Base-by-base conservation (phyloP, 768 basidiomycete genomes). In the Cyclocybe cylindracea region DNA sequence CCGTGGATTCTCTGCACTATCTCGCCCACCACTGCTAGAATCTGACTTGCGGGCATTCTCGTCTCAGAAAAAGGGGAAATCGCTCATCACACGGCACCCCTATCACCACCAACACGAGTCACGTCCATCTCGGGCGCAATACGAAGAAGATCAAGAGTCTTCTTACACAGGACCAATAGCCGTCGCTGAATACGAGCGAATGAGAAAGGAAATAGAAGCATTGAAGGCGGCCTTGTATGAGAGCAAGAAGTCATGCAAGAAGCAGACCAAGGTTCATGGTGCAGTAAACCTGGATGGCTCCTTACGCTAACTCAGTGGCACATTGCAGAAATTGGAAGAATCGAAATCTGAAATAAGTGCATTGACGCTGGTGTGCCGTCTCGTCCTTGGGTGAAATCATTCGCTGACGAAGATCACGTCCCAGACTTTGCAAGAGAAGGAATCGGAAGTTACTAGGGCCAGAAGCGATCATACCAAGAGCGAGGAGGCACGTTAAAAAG, bases 171-270 rank as follows among this genome's bases (percentile, higher is more conserved):
- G 76, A 0, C 64, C 76, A 7, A 52, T 77, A 53, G 74, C 78
- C 5, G 61, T 67, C 10, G 72, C 78, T 10, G 83, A 85, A 59
- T 75, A 75, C 47, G 78, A 78, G n/a, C 74, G 72, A 35, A 65
- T 86, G 66, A 81, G 74, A 64, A 76, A 73, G 33, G 85, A 90
- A 56, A 60, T 86, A 4, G 84, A 87, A 43, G 50, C 55, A 5
- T 70, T 84, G 55, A 84, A 81, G 66, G 80, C 73, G 61, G 60
- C 75, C 19, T 60, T 73, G 5, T 66, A 71, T 16, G 78, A 83
- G 13, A 69, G 62, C 48, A 83, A 76, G 65, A 86, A 80, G 57
- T 61, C 59, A 0, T 62, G 74, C 0, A 84, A 77, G 68, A 82
- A 80, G 51, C 81, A 86, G 55, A 68, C 59, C 42, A 86, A 86